Evolutionary conservation across 768 basidiomycete genomes (phyloP), one percentile per base, ranked within the genome.

Genomic region (Hemileccinum rubropunctum): DNA sequence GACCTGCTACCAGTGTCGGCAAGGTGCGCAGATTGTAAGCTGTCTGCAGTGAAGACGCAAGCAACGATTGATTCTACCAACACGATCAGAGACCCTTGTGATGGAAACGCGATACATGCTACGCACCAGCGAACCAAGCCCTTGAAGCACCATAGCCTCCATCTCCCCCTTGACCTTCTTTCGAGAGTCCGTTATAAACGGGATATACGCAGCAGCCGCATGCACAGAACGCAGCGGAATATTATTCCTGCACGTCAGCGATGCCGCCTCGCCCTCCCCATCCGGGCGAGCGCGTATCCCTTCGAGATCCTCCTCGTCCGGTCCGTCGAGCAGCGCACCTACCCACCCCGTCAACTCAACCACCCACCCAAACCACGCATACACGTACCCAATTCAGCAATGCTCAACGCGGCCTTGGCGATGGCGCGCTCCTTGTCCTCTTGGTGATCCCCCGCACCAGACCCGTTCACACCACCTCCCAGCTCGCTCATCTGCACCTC

Each of bases 1-100:
- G 79, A 45, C 81, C 80, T 50, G 86, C 82, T 4, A 98, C 89
- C 6, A 98, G 79, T 21, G 82, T 78, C 0, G 95, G 90, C 11
- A 99, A 76, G 14, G 90, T 80, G 26, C 87, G 79, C 13, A 99
- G 80, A 64, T 98, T 99, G 69, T 92, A 89, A 4, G 95, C 94
- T 1, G 93, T 98, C 74, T 98, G 97, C 12, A 99, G 76, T 0
- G 95, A 92, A 1, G 92, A 94, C 0, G 95, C 92, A 1, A 99
- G 78, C 15, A 95, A 70, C 2, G 92, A 83, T 70, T 91, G 93
- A 61, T 98, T 89, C 94, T 97, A 20, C 39, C 55, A 34, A 48
- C 15, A 30, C 12, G 12, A 23, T 56, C 42, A 40, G n/a, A 26
- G 3, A 38, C 11, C 13, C 1, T 6, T 1, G 30, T n/a, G n/a